phyloP scores from a whole-genome alignment of 1,139 yeast genomes.

The Pichia kudriavzevii region DNA sequence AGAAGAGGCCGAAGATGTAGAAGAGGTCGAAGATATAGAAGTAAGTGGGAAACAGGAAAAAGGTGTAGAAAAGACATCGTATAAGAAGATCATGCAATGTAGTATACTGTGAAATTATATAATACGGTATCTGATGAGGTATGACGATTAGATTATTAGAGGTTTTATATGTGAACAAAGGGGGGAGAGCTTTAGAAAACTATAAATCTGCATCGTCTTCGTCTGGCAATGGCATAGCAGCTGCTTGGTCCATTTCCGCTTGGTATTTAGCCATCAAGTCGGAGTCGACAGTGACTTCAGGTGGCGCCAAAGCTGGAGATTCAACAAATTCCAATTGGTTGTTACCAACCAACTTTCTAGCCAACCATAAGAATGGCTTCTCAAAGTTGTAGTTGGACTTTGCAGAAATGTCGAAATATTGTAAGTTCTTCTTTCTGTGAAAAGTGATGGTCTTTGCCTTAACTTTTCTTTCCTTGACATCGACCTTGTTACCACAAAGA shows the following conservation, averaged over 20 bases:
- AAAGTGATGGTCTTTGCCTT: constrained; percentile 99
- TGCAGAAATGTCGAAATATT: constrained; percentile 98
- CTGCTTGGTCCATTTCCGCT: constrained; percentile 99
- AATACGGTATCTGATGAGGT: too few species aligned
- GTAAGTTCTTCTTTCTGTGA: constrained; percentile 99
- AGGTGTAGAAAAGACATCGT: too few species aligned
- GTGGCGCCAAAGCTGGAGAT: constrained; percentile 99
- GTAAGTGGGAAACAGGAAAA: too few species aligned
- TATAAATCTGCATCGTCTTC: constrained; percentile 99
- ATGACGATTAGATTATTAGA: neutral
- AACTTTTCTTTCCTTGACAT: constrained; percentile 99
- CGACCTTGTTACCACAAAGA: constrained; percentile 98
- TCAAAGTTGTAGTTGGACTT: constrained; percentile 99
- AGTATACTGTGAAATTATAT: too few species aligned
- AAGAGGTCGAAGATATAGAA: too few species aligned
- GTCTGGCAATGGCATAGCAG: constrained; percentile 99
- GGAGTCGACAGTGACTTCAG: constrained; percentile 96
- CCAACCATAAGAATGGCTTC: constrained; percentile 99
- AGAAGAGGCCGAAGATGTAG: too few species aligned
- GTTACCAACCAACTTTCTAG: constrained; percentile 98
- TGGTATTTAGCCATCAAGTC: constrained; percentile 96
- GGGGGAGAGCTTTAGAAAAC: too few species aligned
- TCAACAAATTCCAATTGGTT: constrained; percentile 97
- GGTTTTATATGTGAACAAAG: neutral
- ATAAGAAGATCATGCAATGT: neutral